These are phyloP conservation scores for Porcisia hertigi DNA, from an alignment of 208 protist genomes.

Conservation along the genomic window DNA sequence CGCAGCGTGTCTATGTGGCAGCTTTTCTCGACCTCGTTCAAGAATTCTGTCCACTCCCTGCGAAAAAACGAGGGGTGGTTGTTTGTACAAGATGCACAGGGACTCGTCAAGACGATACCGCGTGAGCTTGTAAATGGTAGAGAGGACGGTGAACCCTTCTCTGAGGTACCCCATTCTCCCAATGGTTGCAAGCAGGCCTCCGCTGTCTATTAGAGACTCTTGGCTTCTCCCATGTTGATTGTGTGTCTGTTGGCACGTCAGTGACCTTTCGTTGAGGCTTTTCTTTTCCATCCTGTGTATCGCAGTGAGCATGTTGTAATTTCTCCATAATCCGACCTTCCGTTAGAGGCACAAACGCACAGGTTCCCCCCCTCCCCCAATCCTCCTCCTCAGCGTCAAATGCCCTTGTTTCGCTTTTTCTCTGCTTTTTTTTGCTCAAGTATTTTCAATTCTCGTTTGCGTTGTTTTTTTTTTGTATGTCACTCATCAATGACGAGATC, in stretches of 20 bases:
- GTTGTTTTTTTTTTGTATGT: conserved; percentile 10
- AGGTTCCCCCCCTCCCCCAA: background rate
- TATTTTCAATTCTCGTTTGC: background rate
- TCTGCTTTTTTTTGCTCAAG: conserved; percentile 12
- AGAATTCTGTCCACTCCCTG: conserved; percentile 36
- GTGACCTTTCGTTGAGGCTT: background rate
- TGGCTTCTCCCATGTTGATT: conserved; percentile 1
- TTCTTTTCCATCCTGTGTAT: background rate
- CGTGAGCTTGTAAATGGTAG: conserved; percentile 25
- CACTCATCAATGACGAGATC: background rate
- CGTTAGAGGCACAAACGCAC: background rate
- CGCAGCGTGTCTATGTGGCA: conserved; percentile 23
- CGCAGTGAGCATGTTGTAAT: background rate
- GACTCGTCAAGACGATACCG: conserved; percentile 36
- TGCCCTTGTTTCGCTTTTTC: conserved; percentile 11
- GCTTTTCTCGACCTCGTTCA: conserved; percentile 32
- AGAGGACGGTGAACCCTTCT: conserved; percentile 15
- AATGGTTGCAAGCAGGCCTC: background rate
- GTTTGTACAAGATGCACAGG: conserved; percentile 38
- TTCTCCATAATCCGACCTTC: background rate
- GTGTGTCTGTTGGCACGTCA: background rate
- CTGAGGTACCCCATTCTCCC: background rate
- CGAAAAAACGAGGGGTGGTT: conserved; percentile 49
- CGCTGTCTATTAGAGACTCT: conserved; percentile 7
- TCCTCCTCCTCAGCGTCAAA: background rate